These are phyloP conservation scores for Fusarium coffeatum DNA, from an alignment of 2,329 filamentous ascomycete species.

Conservation along the genomic window DNA sequence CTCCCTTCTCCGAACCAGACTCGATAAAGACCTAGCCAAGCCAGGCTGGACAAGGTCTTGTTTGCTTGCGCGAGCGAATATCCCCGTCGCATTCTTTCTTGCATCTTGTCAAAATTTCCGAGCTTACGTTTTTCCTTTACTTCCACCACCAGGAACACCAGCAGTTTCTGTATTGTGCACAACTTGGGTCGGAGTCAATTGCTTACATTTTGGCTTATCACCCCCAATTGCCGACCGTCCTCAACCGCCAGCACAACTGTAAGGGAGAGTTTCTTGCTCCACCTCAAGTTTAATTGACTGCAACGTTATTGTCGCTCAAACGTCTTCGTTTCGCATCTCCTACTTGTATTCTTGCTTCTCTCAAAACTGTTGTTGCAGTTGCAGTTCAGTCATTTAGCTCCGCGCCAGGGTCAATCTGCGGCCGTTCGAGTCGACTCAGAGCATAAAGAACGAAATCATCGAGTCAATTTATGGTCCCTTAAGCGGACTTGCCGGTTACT, in stretches of 20 bases:
- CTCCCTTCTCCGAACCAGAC: slow-evolving; percentile 32
- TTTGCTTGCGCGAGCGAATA: slow-evolving; percentile 9
- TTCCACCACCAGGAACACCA: not conserved
- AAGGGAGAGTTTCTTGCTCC: slow-evolving; percentile 20
- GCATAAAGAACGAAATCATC: not conserved
- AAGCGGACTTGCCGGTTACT: not conserved
- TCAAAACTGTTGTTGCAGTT: slow-evolving; percentile 9
- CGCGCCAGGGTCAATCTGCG: slow-evolving; percentile 26
- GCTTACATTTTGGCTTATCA: slow-evolving; percentile 10
- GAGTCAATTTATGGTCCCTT: not conserved
- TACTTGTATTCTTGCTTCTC: not conserved
- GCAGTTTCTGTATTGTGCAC: not conserved
- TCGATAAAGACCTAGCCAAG: slow-evolving; percentile 11
- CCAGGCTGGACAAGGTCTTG: slow-evolving; percentile 6
- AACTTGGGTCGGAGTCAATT: slow-evolving; percentile 1
- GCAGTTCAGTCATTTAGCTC: slow-evolving; percentile 7
- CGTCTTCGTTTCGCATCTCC: not conserved
- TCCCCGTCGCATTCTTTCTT: slow-evolving; percentile 21
- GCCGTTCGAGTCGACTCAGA: slow-evolving; percentile 15
- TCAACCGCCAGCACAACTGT: slow-evolving; percentile 12
- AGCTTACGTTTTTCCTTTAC: slow-evolving; percentile 2
- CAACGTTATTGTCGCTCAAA: slow-evolving; percentile 16
- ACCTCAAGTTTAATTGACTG: slow-evolving; percentile 1
- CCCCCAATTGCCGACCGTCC: slow-evolving; percentile 17
- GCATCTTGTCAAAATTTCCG: slow-evolving; percentile 21